phyloP scores from a whole-genome alignment of 1,284 basidiomycete species.

The Apiotrichum veenhuisii region DNA sequence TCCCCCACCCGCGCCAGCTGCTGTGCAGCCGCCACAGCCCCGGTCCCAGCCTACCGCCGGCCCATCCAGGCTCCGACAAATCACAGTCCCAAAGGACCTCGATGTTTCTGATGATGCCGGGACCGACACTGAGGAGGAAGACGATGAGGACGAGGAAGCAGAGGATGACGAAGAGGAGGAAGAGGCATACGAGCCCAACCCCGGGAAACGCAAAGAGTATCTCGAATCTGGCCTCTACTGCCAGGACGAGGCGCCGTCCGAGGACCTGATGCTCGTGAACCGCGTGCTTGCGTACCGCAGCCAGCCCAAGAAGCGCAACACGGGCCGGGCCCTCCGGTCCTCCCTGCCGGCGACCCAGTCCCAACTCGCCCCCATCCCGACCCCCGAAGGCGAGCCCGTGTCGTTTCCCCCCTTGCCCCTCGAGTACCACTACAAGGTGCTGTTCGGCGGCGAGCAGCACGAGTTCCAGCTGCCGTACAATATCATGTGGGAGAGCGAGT shows the following conservation, averaged over 20 bases:
- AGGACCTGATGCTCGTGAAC: slow-evolving; percentile 29
- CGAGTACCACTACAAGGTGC: slow-evolving; percentile 29
- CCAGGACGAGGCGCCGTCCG: slow-evolving; percentile 30
- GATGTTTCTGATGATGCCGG: neutral
- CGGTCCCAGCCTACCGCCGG: neutral
- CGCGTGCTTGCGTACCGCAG: slow-evolving; percentile 20
- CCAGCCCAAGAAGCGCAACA: slow-evolving; percentile 4
- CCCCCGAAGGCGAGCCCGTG: slow-evolving; percentile 1
- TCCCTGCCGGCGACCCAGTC: neutral
- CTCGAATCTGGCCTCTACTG: slow-evolving; percentile 42
- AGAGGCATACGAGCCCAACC: slow-evolving; percentile 4
- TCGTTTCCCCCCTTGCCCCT: slow-evolving; percentile 42
- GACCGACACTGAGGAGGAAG: neutral
- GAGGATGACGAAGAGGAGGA: neutral
- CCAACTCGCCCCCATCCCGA: slow-evolving; percentile 6
- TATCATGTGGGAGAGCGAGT: slow-evolving; percentile 44
- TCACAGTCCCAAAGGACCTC: neutral
- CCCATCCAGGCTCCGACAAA: neutral
- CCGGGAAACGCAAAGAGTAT: slow-evolving; percentile 32
- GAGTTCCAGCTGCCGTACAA: slow-evolving; percentile 48
- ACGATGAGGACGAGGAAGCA: neutral
- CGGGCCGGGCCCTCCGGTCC: slow-evolving; percentile 11
- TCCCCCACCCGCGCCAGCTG: neutral
- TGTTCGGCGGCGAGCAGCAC: slow-evolving; percentile 38
- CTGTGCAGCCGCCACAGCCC: neutral